Percentiles rank a stretch among this genome's conserved stretches.
Evolutionary conservation across 2,329 filamentous ascomycete genomes (phyloP).

Genomic region (Triangularia setosa): DNA sequence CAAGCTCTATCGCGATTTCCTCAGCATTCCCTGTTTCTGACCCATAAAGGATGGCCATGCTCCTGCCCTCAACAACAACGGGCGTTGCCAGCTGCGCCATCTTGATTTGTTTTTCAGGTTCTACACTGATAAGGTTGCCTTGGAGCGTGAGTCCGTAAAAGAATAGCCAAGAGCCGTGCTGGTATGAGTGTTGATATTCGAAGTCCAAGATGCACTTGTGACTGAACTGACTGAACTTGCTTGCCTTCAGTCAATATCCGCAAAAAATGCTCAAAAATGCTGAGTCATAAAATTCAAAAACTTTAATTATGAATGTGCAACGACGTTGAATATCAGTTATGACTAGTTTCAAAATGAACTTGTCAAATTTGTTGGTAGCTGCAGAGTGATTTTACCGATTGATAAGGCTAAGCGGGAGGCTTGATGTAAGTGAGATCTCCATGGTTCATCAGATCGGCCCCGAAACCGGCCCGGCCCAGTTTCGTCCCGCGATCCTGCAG

Average conservation of each 20-base stretch:
- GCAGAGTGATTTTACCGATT: not conserved
- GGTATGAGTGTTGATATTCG: not conserved
- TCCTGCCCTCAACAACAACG: slow-evolving; percentile 30
- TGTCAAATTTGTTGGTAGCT: not conserved
- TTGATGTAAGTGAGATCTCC: not conserved
- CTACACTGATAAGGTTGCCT: slow-evolving; percentile 8
- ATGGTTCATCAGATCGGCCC: slow-evolving; percentile 2
- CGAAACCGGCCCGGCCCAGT: slow-evolving; percentile 13
- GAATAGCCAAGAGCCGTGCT: not conserved
- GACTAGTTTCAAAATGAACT: not conserved
- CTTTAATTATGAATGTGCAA: not conserved
- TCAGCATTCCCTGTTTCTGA: slow-evolving; percentile 94
- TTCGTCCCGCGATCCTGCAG: not conserved
- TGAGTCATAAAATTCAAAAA: not conserved
- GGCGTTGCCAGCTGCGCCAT: slow-evolving; percentile 7
- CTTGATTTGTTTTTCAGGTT: not conserved
- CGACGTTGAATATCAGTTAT: not conserved
- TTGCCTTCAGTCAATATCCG: too few relatives aligned
- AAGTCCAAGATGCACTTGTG: not conserved
- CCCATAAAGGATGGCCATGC: slow-evolving; percentile 75
- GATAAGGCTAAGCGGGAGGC: not conserved
- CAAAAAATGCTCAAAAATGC: not conserved
- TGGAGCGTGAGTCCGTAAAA: not conserved
- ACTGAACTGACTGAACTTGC: not conserved
- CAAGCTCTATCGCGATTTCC: slow-evolving; percentile 84